Conservation (phyloP, 2,329 filamentous ascomycete species). For the Fusarium robinianum region DNA sequence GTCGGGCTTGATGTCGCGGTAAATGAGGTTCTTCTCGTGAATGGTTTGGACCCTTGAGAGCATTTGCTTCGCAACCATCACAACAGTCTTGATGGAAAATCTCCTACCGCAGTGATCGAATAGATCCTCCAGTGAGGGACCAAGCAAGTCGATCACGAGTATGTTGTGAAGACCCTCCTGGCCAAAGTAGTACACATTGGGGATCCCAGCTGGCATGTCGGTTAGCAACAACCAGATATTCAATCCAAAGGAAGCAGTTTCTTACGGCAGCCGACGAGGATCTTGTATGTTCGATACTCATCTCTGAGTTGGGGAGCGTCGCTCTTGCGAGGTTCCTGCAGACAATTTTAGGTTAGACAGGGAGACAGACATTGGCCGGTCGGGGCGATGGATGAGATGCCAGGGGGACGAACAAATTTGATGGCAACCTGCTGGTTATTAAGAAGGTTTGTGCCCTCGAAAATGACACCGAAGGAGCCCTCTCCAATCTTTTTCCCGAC, state of each 20-base stretch:
- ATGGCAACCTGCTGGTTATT: constrained; percentile 99
- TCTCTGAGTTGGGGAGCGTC: constrained; percentile 97
- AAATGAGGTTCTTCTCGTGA: constrained; percentile 99
- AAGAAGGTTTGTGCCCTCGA: constrained; percentile 96
- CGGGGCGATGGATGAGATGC: background rate
- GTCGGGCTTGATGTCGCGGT: constrained; percentile 98
- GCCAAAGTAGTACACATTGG: constrained; percentile 99
- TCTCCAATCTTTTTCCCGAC: constrained; percentile 99
- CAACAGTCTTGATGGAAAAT: constrained; percentile 96
- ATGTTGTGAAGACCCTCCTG: constrained; percentile 99
- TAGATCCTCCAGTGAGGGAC: constrained; percentile 91
- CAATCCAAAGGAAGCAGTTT: background rate
- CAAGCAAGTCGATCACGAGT: constrained; percentile 93
- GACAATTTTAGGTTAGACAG: constrained; percentile 13
- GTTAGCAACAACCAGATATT: constrained; percentile 41
- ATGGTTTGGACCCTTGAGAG: constrained; percentile 90
- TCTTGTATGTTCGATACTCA: constrained; percentile 99
- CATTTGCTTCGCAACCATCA: constrained; percentile 99
- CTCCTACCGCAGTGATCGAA: constrained; percentile 97
- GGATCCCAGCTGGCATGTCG: constrained; percentile 77
- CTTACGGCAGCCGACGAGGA: constrained; percentile 98
- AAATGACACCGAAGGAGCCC: constrained; percentile 97
- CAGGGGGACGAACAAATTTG: constrained; percentile 77
- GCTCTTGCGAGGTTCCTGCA: constrained; percentile 96
- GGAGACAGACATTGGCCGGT: background rate